A percentile compares a stretch with the other conserved stretches of the same genome.
Conservation (phyloP, 108 stramenopile species). For the Pseudonitzschia pungens region DNA sequence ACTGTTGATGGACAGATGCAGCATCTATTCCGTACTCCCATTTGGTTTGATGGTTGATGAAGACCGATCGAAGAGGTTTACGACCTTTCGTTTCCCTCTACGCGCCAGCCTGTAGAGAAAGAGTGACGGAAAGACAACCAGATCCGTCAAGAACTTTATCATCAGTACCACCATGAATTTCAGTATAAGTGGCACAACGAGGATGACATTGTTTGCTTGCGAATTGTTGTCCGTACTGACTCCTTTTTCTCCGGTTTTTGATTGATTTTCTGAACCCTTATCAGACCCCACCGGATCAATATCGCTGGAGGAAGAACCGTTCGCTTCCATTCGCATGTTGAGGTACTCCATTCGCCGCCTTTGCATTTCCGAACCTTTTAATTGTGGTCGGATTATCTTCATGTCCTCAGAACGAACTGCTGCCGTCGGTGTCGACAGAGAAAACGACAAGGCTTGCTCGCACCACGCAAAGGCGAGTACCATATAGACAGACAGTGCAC, state of each 20-base stretch:
- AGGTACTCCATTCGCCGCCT: neutral
- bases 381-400: neutral
- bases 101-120: conserved; percentile 53
- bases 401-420: neutral
- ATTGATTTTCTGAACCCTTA: neutral
- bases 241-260: neutral
- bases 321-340: neutral
- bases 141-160: conserved; percentile 70
- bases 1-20: neutral
- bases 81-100: conserved; percentile 43
- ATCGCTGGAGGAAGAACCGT: neutral
- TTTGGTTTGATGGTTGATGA: conserved; percentile 2
- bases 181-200: conserved; percentile 46
- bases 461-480: neutral
- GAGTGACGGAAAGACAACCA: conserved; percentile 60
- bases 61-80: conserved; percentile 28
- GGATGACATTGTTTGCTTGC: conserved; percentile 14
- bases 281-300: neutral
- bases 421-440: neutral
- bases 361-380: neutral
- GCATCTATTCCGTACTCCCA: neutral
- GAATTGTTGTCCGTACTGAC: conserved; percentile 7
- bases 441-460: neutral
- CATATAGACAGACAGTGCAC: neutral
- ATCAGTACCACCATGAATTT: conserved; percentile 66